These are phyloP conservation scores for Mortierella sp. DNA, from an alignment of 371 early-diverging fungal genomes.

Conservation along the genomic window DNA sequence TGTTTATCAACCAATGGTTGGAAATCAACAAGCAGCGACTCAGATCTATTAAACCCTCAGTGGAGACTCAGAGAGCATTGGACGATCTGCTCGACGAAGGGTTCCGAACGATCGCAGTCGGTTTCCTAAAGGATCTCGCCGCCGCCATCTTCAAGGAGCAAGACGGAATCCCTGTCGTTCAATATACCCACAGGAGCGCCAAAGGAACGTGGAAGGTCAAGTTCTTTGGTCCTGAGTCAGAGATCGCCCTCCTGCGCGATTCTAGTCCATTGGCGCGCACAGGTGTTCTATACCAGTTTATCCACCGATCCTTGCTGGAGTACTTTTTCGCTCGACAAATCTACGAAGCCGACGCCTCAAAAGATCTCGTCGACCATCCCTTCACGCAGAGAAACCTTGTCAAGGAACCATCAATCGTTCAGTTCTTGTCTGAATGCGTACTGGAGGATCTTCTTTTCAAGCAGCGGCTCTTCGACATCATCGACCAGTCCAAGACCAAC, in stretches of 20 bases:
- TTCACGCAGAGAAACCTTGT: not conserved
- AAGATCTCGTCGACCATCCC: not conserved
- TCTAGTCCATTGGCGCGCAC: not conserved
- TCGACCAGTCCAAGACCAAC: not conserved
- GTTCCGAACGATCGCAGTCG: not conserved
- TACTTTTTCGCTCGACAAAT: not conserved
- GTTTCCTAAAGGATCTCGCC: not conserved
- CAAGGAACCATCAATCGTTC: not conserved
- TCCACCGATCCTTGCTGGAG: not conserved
- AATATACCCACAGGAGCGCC: not conserved
- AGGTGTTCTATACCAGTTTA: not conserved
- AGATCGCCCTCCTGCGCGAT: not conserved
- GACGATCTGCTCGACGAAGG: not conserved
- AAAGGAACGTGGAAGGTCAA: not conserved
- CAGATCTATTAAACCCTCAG: not conserved
- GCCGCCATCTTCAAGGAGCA: not conserved
- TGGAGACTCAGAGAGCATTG: not conserved
- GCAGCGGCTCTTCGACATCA: not conserved
- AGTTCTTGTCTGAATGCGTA: not conserved
- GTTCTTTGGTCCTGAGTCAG: not conserved
- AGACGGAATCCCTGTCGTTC: not conserved
- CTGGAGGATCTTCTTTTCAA: not conserved
- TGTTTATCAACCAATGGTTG: not conserved
- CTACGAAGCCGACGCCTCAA: not conserved
- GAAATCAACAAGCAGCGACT: not conserved